Percentiles rank a stretch among this genome's conserved stretches.
phyloP scores from a whole-genome alignment of 2,329 filamentous ascomycete species.

The Xylogone sp. region DNA sequence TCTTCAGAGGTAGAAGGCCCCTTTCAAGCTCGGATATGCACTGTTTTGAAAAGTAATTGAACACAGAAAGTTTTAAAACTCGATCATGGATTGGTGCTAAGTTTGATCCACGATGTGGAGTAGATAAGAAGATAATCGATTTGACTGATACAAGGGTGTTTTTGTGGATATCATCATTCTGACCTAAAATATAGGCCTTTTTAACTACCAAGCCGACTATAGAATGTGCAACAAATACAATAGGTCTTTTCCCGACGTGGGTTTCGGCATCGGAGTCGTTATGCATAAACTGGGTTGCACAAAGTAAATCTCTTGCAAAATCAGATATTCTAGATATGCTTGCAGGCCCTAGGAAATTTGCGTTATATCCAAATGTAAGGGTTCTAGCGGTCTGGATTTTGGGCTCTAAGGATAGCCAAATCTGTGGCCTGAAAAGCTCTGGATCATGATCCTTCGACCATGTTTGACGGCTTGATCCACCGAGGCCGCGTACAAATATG shows the following conservation, averaged over 20 bases:
- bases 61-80: no score
- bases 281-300: constrained; percentile 16
- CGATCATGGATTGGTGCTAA: no score
- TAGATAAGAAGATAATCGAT: constrained; percentile 28
- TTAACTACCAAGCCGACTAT: constrained; percentile 32
- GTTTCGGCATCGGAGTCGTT: constrained; percentile 8
- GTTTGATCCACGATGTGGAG: constrained; percentile 27
- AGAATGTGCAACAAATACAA: constrained; percentile 29
- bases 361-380: constrained; percentile 31
- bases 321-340: constrained; percentile 25
- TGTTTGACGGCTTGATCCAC: constrained; percentile 34
- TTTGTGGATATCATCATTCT: constrained; percentile 11
- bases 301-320: constrained; percentile 28
- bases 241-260: constrained; percentile 3
- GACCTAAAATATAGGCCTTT: constrained; percentile 21
- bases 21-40: no score
- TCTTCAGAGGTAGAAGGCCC: no score
- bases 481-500: constrained; percentile 37
- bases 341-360: constrained; percentile 17
- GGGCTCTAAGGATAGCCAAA: constrained; percentile 32
- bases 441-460: constrained; percentile 33
- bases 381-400: constrained; percentile 25
- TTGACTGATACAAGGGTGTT: constrained; percentile 12
- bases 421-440: constrained; percentile 35
- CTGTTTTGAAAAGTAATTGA: no score